These are phyloP conservation scores for Anthracocystis panici-leucophaei DNA, from an alignment of 1,284 basidiomycete genomes.

Conservation along the genomic window DNA sequence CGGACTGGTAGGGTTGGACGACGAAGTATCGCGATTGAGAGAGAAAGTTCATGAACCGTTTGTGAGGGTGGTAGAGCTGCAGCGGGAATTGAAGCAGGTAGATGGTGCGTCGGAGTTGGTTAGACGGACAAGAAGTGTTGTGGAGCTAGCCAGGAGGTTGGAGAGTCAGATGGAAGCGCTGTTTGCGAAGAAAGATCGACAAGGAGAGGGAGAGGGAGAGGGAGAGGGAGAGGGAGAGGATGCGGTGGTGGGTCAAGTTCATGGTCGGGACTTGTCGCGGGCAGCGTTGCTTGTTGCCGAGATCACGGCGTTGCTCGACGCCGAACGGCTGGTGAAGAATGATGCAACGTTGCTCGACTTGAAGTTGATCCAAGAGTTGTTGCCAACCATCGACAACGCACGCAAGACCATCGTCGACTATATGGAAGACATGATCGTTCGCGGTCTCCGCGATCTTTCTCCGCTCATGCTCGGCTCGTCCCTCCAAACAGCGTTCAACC, in stretches of 20 bases:
- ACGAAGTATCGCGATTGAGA: conserved; percentile 18
- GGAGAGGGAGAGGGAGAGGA: conserved; percentile 28
- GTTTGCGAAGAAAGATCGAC: conserved; percentile 15
- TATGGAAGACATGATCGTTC: conserved; percentile 65
- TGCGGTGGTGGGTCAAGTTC: conserved; percentile 41
- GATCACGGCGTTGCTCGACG: conserved; percentile 21
- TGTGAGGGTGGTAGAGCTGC: conserved; percentile 16
- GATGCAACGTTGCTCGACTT: conserved; percentile 61
- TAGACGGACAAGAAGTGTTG: conserved; percentile 21
- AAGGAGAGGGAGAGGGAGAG: conserved; percentile 5
- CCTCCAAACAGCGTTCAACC: conserved; percentile 92
- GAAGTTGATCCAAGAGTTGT: conserved; percentile 34
- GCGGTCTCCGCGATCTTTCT: conserved; percentile 55
- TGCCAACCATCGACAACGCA: conserved; percentile 44
- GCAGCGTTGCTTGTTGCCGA: conserved; percentile 52
- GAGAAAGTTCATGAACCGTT: conserved; percentile 35
- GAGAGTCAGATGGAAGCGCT: conserved; percentile 53
- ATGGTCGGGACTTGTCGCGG: conserved; percentile 49
- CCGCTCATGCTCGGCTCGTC: conserved; percentile 82
- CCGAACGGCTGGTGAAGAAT: neutral
- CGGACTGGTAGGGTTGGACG: conserved; percentile 23
- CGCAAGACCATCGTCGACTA: conserved; percentile 46
- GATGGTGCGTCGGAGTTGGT: conserved; percentile 41
- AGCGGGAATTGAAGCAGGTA: conserved; percentile 13
- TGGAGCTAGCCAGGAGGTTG: conserved; percentile 41